Base-by-base conservation (phyloP, 2,329 filamentous ascomycete genomes). In the Aspergillus pseudoterreus region DNA sequence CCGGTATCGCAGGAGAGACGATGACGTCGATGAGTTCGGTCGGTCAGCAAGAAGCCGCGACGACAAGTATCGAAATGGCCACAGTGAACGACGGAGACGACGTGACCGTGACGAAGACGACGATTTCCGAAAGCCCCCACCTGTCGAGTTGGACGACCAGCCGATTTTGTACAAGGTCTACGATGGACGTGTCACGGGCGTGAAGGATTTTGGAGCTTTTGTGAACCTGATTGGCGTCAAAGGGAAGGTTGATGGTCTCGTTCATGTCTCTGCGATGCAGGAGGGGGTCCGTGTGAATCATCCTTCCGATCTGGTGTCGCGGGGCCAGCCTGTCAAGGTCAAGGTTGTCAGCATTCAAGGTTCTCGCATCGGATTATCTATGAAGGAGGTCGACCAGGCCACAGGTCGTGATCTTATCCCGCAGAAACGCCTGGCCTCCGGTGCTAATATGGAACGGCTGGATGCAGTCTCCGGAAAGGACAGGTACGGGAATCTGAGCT, bases 121-220 rank as follows among this genome's bases (percentile, higher is more conserved):
- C 35, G 82, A 87, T 39, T 85, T 90, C 51, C 80, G 79, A 59
- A 79, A 81, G 48, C 82, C 84, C 0, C 87, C 88, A 0, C 81
- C 82, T 2, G 82, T 80, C 2, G 90, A 95, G 62, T 68, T 95
- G 9, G 94, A 99, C 69, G 88, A 96, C 47, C 72, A 82, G 39
- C 91, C 94, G 0, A 77, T 92, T 32, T 72, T 95, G 6, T 85
- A 86, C 77, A 99, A 99, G 67, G 75, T 96, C 2, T 99, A 99
- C 64, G 82, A 90, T 56, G 94, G 94, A 1, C 85, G 86, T 63
- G 89, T 97, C 12, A 96, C 90, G 0, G 91, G 92, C 0, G 79
- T 99, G 49, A 97, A 96, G 64, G 90, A 96, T 55, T 99, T 97
- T 72, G 94, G 94, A 10, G 91, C 86, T 0, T 99, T 99, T 70